Evolutionary conservation across 768 basidiomycete genomes (phyloP).

Genomic region (Bullera alba): DNA sequence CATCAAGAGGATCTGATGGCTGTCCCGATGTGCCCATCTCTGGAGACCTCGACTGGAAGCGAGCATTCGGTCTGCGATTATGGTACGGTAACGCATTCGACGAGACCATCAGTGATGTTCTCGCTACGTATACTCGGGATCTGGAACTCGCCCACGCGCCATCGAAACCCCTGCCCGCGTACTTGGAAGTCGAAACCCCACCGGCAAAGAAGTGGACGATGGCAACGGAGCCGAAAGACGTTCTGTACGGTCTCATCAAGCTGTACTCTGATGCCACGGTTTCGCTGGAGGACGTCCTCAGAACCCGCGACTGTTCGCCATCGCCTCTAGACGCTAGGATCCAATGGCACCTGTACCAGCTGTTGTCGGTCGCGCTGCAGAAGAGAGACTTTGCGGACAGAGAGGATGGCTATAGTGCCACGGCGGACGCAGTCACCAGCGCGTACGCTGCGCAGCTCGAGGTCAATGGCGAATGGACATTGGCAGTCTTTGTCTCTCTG

Average conservation of each 20-base stretch:
- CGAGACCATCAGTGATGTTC: constrained; percentile 62
- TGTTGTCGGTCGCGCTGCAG: constrained; percentile 74
- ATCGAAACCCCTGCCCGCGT: constrained; percentile 39
- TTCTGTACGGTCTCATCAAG: constrained; percentile 71
- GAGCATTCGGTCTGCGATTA: constrained; percentile 77
- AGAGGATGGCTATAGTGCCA: constrained; percentile 63
- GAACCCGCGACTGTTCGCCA: constrained; percentile 66
- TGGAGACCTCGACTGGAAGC: constrained; percentile 84
- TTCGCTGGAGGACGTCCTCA: constrained; percentile 59
- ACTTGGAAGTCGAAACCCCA: constrained; percentile 26
- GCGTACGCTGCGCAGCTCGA: constrained; percentile 85
- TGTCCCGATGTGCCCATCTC: constrained; percentile 56
- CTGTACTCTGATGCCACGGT: constrained; percentile 66
- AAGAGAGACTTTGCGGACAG: constrained; percentile 85
- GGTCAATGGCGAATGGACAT: constrained; percentile 67
- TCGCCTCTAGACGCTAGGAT: constrained; percentile 74
- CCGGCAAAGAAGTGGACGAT: constrained; percentile 11
- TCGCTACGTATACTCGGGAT: constrained; percentile 53
- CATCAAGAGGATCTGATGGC: constrained; percentile 53
- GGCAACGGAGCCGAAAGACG: constrained; percentile 51
- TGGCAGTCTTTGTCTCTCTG: constrained; percentile 79
- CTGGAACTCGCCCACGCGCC: constrained; percentile 47
- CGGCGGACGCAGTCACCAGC: constrained; percentile 72
- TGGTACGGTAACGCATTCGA: constrained; percentile 70
- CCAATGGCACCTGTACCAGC: constrained; percentile 86